phyloP scores from a whole-genome alignment of 2,329 filamentous ascomycete species.

The Aspergillus ochraceus region DNA sequence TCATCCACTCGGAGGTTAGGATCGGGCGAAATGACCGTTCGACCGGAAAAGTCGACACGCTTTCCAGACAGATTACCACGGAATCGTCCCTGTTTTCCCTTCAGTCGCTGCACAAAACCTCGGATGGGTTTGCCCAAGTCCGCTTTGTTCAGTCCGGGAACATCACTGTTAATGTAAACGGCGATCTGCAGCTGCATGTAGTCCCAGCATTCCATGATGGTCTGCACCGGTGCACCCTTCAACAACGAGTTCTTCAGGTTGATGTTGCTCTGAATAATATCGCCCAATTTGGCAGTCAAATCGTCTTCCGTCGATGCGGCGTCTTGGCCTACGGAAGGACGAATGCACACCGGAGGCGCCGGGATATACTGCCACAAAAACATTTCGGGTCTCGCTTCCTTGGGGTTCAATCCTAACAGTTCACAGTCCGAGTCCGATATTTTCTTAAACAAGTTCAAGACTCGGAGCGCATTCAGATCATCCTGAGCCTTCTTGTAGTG shows the following conservation, averaged over 20 bases:
- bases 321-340: constrained; percentile 91
- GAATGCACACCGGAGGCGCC: constrained; percentile 88
- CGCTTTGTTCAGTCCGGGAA: constrained; percentile 86
- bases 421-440: constrained; percentile 86
- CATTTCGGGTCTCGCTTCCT: constrained; percentile 88
- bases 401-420: constrained; percentile 81
- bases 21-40: constrained; percentile 96
- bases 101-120: constrained; percentile 91
- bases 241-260: constrained; percentile 79
- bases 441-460: constrained; percentile 87
- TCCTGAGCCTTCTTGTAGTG: constrained; percentile 91
- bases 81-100: constrained; percentile 96
- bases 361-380: constrained; percentile 97
- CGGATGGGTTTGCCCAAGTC: constrained; percentile 85
- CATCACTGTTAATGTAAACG: constrained; percentile 97
- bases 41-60: constrained; percentile 95
- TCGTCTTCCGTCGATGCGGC: constrained; percentile 94
- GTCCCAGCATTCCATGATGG: constrained; percentile 98
- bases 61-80: constrained; percentile 96
- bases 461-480: constrained; percentile 84
- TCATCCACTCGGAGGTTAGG: constrained; percentile 92
- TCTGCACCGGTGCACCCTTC: constrained; percentile 80
- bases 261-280: constrained; percentile 90
- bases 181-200: constrained; percentile 93
- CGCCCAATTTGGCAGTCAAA: constrained; percentile 91